These are phyloP conservation scores for Trypanosoma vivax DNA, from an alignment of 208 protist genomes.

Conservation along the genomic window DNA sequence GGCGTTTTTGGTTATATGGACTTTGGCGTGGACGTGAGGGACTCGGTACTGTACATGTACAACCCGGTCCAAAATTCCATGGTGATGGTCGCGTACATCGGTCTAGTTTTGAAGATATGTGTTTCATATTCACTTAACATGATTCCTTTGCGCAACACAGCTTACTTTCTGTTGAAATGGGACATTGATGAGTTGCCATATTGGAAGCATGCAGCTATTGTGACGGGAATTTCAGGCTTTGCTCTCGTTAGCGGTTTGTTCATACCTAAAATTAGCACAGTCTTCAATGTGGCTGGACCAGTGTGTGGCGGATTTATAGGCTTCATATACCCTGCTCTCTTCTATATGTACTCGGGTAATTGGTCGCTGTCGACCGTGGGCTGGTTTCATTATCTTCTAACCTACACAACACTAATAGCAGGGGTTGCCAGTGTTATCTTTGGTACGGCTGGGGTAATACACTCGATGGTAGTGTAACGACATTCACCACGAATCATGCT, in stretches of 20 bases:
- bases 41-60: constrained; percentile 50
- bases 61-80: constrained; percentile 47
- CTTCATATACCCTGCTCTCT: constrained; percentile 49
- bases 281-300: constrained; percentile 38
- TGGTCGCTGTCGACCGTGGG: constrained; percentile 30
- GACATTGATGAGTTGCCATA: constrained; percentile 58
- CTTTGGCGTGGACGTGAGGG: constrained; percentile 39
- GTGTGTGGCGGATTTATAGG: constrained; percentile 53
- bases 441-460: constrained; percentile 52
- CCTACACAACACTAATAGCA: constrained; percentile 38
- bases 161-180: constrained; percentile 45
- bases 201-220: constrained; percentile 50
- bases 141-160: constrained; percentile 47
- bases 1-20: constrained; percentile 80
- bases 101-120: constrained; percentile 63
- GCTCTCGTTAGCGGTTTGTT: constrained; percentile 22
- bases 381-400: constrained; percentile 32
- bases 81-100: constrained; percentile 65
- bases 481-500: not conserved
- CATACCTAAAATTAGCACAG: constrained; percentile 25
- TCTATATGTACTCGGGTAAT: constrained; percentile 54
- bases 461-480: constrained; percentile 5
- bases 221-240: constrained; percentile 25
- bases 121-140: constrained; percentile 58
- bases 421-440: constrained; percentile 48